Conservation (phyloP, 495 filamentous ascomycete species). For the Jackrogersella minutella region DNA sequence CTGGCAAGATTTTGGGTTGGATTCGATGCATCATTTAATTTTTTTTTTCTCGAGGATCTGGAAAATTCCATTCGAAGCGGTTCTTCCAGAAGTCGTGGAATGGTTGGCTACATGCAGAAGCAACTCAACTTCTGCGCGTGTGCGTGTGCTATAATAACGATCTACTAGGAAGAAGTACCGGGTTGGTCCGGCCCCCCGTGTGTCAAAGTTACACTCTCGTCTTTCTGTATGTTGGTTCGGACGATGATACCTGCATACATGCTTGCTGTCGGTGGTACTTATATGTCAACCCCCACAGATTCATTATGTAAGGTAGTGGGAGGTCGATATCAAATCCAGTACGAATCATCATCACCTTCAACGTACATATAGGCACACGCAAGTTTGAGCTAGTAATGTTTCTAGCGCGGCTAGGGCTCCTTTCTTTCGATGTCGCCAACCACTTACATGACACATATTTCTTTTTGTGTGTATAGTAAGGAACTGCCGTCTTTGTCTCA, state of each 20-base stretch:
- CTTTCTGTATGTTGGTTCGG: slow-evolving; percentile 37
- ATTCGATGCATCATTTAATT: slow-evolving; percentile 39
- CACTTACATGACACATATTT: slow-evolving; percentile 16
- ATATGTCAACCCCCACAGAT: slow-evolving; percentile 42
- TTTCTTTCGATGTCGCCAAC: slow-evolving; percentile 1
- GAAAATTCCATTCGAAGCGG: slow-evolving; percentile 36
- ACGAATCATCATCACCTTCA: not conserved
- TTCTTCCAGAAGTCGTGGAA: slow-evolving; percentile 30
- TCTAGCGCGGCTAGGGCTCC: slow-evolving; percentile 3
- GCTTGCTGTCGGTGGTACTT: slow-evolving; percentile 36
- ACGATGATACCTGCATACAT: slow-evolving; percentile 38
- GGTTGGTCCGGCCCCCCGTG: slow-evolving; percentile 40
- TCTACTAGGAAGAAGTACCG: slow-evolving; percentile 44
- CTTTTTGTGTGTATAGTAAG: not conserved
- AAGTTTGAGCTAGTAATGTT: slow-evolving; percentile 2
- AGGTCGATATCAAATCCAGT: slow-evolving; percentile 23
- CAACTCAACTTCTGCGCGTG: slow-evolving; percentile 28
- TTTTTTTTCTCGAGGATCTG: slow-evolving; percentile 38
- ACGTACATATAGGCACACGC: not conserved
- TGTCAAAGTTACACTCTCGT: slow-evolving; percentile 38
- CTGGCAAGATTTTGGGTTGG: slow-evolving; percentile 37
- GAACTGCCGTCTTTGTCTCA: slow-evolving; percentile 12
- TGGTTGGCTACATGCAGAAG: slow-evolving; percentile 35
- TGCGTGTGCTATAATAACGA: slow-evolving; percentile 39
- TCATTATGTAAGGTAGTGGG: slow-evolving; percentile 37